Evolutionary conservation across 73 alveolate species (phyloP).

Genomic region (Paramecium biaurelia): DNA sequence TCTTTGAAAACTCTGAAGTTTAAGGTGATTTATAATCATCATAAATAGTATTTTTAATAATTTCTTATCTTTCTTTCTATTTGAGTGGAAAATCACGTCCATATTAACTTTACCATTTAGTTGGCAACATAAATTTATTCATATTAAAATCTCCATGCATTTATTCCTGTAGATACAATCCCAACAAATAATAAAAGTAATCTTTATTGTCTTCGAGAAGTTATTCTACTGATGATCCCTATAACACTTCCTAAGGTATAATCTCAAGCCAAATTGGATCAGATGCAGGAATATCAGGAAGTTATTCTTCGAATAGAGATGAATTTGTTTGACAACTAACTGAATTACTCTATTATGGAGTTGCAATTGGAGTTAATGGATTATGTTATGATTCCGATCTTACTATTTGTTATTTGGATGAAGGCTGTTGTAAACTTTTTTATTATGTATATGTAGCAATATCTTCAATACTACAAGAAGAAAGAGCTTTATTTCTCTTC

Average conservation of each 20-base stretch:
- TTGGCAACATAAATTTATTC: slow-evolving; percentile 14
- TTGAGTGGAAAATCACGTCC: background rate
- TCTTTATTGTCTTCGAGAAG: slow-evolving; percentile 36
- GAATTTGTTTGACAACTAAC: slow-evolving; percentile 18
- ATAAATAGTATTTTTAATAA: background rate
- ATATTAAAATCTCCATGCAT: slow-evolving; percentile 27
- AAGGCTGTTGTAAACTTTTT: background rate
- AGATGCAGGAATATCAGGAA: slow-evolving; percentile 30
- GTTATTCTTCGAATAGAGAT: background rate
- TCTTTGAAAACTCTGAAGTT: background rate
- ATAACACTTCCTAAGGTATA: background rate
- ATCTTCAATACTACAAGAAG: background rate
- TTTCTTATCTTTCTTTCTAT: background rate
- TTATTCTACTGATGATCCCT: background rate
- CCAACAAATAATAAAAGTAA: slow-evolving; percentile 5
- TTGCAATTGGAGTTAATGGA: background rate
- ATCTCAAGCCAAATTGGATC: slow-evolving; percentile 41
- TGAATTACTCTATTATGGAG: slow-evolving; percentile 8
- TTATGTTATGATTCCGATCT: slow-evolving; percentile 8
- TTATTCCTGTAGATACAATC: background rate
- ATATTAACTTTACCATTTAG: background rate
- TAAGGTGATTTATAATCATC: background rate
- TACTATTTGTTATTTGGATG: background rate
- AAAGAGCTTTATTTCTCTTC: background rate
- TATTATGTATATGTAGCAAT: background rate